Evolutionary conservation across 495 filamentous ascomycete genomes (phyloP).

Genomic region (Pyrenopolyporus hunteri): DNA sequence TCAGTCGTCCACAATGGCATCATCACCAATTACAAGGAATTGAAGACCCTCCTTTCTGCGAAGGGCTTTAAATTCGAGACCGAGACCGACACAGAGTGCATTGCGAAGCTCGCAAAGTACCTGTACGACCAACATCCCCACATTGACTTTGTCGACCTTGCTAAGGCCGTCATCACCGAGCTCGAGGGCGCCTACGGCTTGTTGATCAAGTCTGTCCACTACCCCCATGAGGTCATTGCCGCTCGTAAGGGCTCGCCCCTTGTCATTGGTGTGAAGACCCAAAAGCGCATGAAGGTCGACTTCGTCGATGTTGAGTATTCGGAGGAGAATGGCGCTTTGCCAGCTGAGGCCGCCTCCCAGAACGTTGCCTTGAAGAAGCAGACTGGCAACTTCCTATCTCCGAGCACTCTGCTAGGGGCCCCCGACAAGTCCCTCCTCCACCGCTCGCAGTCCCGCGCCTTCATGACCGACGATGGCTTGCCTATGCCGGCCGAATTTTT

Average conservation of each 20-base stretch:
- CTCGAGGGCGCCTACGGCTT: constrained; percentile 97
- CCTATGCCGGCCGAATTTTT: constrained; percentile 99
- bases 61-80: constrained; percentile 99
- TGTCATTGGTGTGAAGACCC: constrained; percentile 92
- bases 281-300: constrained; percentile 99
- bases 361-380: constrained; percentile 94
- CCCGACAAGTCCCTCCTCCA: constrained; percentile 97
- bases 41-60: constrained; percentile 87
- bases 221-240: constrained; percentile 96
- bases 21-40: constrained; percentile 99
- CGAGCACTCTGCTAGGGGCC: constrained; percentile 78
- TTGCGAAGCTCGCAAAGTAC: constrained; percentile 98
- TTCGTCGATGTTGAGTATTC: constrained; percentile 98
- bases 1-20: constrained; percentile 98
- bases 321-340: constrained; percentile 78
- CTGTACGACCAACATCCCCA: constrained; percentile 94
- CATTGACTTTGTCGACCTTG: constrained; percentile 93
- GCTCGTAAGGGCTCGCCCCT: constrained; percentile 97
- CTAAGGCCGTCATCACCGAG: constrained; percentile 97
- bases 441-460: constrained; percentile 96
- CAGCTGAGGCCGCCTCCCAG: constrained; percentile 93
- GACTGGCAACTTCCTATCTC: constrained; percentile 59
- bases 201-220: constrained; percentile 96
- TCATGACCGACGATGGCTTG: constrained; percentile 96
- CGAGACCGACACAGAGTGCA: constrained; percentile 98